These are phyloP conservation scores for Tetracladium marchalianum DNA, from an alignment of 495 filamentous ascomycete species.

Conservation along the genomic window DNA sequence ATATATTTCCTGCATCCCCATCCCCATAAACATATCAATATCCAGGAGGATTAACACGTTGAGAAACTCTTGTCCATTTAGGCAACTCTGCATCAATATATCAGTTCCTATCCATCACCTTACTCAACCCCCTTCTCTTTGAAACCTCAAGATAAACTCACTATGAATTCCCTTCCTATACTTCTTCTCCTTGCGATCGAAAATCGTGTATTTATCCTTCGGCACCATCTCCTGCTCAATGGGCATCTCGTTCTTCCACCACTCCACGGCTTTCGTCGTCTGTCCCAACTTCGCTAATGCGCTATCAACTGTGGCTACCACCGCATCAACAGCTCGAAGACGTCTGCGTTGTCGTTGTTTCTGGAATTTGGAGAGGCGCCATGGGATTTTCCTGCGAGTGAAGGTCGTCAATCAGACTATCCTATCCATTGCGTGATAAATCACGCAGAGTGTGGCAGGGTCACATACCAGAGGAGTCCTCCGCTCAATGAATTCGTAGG, in stretches of 20 bases:
- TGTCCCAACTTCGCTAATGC: conserved; percentile 64
- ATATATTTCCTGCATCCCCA: neutral
- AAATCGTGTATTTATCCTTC: conserved; percentile 95
- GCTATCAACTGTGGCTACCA: conserved; percentile 65
- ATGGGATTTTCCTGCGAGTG: conserved; percentile 84
- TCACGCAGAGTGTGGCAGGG: neutral
- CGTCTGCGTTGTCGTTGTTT: conserved; percentile 85
- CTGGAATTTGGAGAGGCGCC: conserved; percentile 83
- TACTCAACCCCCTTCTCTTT: neutral
- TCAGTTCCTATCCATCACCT: conserved; percentile 3
- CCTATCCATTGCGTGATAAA: neutral
- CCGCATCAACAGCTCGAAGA: conserved; percentile 72
- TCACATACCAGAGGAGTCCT: conserved; percentile 72
- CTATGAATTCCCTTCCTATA: conserved; percentile 97
- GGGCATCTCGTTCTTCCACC: conserved; percentile 94
- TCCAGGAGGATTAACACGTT: conserved; percentile 86
- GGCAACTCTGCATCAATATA: conserved; percentile 55
- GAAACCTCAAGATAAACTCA: conserved; percentile 37
- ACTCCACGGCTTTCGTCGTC: conserved; percentile 60
- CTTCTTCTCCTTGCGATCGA: conserved; percentile 88
- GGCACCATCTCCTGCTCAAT: conserved; percentile 92
- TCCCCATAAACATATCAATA: conserved; percentile 44
- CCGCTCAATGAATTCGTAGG: conserved; percentile 63
- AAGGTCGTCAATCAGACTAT: conserved; percentile 1
- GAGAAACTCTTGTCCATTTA: conserved; percentile 92